Evolutionary conservation across 305 asterid genomes (phyloP).

Genomic region (Ajuga reptans): DNA sequence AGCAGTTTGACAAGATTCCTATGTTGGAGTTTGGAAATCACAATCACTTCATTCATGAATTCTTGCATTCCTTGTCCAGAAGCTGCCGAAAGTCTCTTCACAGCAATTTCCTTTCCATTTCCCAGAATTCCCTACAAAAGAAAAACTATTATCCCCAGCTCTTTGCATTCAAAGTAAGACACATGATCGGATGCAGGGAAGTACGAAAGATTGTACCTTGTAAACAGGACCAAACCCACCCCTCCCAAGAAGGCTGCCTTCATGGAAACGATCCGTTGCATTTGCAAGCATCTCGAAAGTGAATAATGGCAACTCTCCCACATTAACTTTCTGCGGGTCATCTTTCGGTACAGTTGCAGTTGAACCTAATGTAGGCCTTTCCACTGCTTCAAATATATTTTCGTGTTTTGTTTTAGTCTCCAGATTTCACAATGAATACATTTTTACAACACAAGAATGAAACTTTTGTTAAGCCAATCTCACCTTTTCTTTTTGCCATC

Average conservation of each 20-base stretch:
- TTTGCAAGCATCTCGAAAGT: constrained; percentile 35
- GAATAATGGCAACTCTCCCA: constrained; percentile 45
- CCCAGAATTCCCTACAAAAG: constrained; percentile 34
- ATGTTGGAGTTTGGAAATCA: constrained; percentile 57
- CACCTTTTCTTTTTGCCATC: constrained; percentile 31
- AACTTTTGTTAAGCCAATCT: not conserved
- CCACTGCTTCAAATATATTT: constrained; percentile 21
- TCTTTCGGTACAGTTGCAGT: constrained; percentile 23
- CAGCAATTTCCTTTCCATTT: constrained; percentile 48
- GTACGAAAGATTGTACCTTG: constrained; percentile 28
- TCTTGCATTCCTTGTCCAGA: constrained; percentile 51
- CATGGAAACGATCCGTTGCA: constrained; percentile 41
- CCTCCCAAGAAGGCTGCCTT: constrained; percentile 38
- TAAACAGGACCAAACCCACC: constrained; percentile 66
- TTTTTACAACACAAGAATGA: no score
- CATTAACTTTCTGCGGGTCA: constrained; percentile 25
- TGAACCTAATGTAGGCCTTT: constrained; percentile 22
- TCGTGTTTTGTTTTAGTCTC: not conserved
- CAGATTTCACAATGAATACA: constrained; percentile 13
- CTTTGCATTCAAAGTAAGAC: no score
- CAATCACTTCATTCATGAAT: constrained; percentile 52
- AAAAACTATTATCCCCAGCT: not conserved
- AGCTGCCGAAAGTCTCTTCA: constrained; percentile 47
- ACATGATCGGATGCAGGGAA: not conserved
- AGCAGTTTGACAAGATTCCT: constrained; percentile 47